phyloP scores from a whole-genome alignment of 805 yeast species.

The Spathaspora girioi region DNA sequence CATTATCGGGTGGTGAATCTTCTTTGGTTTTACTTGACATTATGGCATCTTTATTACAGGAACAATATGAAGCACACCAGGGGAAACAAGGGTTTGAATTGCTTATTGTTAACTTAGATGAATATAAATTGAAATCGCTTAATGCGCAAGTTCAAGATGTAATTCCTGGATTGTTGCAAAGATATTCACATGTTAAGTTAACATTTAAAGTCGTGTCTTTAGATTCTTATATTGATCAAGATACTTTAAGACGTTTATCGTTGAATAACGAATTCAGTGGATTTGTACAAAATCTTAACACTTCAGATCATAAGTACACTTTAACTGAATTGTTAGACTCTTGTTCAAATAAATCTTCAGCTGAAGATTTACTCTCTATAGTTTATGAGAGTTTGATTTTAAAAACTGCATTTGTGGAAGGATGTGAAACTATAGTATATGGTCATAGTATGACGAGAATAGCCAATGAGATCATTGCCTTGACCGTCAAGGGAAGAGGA shows the following conservation, averaged over 20 bases:
- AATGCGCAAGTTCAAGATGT: slow-evolving; percentile 13
- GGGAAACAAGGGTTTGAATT: slow-evolving; percentile 69
- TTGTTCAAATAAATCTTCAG: slow-evolving; percentile 54
- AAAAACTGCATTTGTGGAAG: slow-evolving; percentile 40
- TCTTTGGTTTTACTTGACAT: slow-evolving; percentile 71
- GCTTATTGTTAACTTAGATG: slow-evolving; percentile 48
- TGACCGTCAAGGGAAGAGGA: slow-evolving; percentile 87
- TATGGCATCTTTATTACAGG: slow-evolving; percentile 53
- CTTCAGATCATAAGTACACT: slow-evolving; percentile 8
- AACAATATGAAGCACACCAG: slow-evolving; percentile 58
- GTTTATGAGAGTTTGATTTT: slow-evolving; percentile 46
- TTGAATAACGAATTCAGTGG: slow-evolving; percentile 28
- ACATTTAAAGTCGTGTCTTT: slow-evolving; percentile 41
- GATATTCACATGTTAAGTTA: slow-evolving; percentile 19
- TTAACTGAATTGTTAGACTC: slow-evolving; percentile 33
- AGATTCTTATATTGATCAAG: slow-evolving; percentile 34
- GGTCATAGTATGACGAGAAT: slow-evolving; percentile 81
- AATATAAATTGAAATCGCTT: slow-evolving; percentile 16
- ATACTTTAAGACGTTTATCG: slow-evolving; percentile 25
- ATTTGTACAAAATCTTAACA: slow-evolving; percentile 8
- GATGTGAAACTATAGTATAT: slow-evolving; percentile 57
- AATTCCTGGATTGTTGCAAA: slow-evolving; percentile 13
- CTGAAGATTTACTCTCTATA: slow-evolving; percentile 55
- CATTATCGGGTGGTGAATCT: slow-evolving; percentile 64
- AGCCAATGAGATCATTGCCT: slow-evolving; percentile 74